These are phyloP conservation scores for Pouteria campechiana DNA, from an alignment of 179 eudicot genomes.

Conservation along the genomic window DNA sequence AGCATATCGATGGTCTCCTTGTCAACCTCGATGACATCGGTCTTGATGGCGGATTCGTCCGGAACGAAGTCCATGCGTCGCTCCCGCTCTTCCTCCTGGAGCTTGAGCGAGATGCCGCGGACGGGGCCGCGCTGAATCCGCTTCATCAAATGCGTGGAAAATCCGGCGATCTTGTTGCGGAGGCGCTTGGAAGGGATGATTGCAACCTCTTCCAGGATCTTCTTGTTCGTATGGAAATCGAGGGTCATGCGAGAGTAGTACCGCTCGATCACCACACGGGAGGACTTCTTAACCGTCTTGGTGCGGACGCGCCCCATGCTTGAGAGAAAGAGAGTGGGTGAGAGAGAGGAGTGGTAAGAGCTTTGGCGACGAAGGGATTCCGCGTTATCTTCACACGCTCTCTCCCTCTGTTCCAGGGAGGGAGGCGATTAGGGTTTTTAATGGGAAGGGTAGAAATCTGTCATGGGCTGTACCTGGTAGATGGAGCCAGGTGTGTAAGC, in stretches of 20 bases:
- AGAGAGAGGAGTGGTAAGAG: neutral
- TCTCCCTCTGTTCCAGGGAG: too few relatives aligned
- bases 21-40: slow-evolving; percentile 23
- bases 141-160: slow-evolving; percentile 33
- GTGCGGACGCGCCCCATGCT: slow-evolving; percentile 38
- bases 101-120: slow-evolving; percentile 29
- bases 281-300: slow-evolving; percentile 34
- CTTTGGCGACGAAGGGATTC: too few relatives aligned
- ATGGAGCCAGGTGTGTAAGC: too few relatives aligned
- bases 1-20: slow-evolving; percentile 29
- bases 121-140: slow-evolving; percentile 36
- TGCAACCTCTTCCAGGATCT: slow-evolving; percentile 29
- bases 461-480: too few relatives aligned
- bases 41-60: slow-evolving; percentile 23
- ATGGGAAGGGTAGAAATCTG: too few relatives aligned
- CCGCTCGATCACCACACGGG: slow-evolving; percentile 27
- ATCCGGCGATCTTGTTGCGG: slow-evolving; percentile 39
- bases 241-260: slow-evolving; percentile 37
- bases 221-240: slow-evolving; percentile 34
- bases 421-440: too few relatives aligned
- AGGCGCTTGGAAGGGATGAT: slow-evolving; percentile 35
- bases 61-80: slow-evolving; percentile 37
- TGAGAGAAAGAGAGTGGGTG: neutral
- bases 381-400: too few relatives aligned
- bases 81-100: slow-evolving; percentile 33